A percentile compares a stretch with the other conserved stretches of the same genome.
phyloP scores from a whole-genome alignment of 2,329 filamentous ascomycete genomes.

The Tricladium varicosporioides region DNA sequence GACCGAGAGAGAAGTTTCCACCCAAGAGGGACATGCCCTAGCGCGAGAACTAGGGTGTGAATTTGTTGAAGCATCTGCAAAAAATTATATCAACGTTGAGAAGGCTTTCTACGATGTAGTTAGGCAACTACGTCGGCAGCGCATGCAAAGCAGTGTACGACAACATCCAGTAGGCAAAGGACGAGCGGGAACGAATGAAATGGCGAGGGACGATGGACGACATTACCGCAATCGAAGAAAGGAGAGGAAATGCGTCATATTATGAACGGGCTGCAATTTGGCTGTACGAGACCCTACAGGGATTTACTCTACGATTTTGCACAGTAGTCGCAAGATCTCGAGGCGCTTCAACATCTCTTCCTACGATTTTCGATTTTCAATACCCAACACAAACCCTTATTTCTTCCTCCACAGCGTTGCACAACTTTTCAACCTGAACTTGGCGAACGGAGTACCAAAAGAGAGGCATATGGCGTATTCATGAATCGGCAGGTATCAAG shows the following conservation, averaged over 20 bases:
- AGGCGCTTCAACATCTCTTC: slow-evolving; percentile 11
- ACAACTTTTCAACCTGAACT: slow-evolving; percentile 23
- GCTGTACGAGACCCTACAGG: neutral
- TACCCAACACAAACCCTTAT: slow-evolving; percentile 17
- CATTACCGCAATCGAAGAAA: slow-evolving; percentile 27
- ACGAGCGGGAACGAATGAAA: slow-evolving; percentile 13
- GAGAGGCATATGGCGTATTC: slow-evolving; percentile 31
- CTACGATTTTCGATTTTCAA: slow-evolving; percentile 2
- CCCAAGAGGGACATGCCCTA: slow-evolving; percentile 89
- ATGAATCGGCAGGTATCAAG: slow-evolving; percentile 11
- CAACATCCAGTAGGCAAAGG: slow-evolving; percentile 22
- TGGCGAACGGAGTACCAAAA: slow-evolving; percentile 37
- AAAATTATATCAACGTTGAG: slow-evolving; percentile 97
- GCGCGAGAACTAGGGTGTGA: slow-evolving; percentile 92
- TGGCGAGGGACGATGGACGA: slow-evolving; percentile 24
- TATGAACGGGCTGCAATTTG: slow-evolving; percentile 28
- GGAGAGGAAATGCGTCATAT: slow-evolving; percentile 32
- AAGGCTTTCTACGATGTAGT: slow-evolving; percentile 99
- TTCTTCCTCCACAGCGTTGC: slow-evolving; percentile 27
- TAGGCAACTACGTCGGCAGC: slow-evolving; percentile 80
- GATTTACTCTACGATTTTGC: slow-evolving; percentile 14
- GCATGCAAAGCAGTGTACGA: slow-evolving; percentile 45
- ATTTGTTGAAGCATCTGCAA: slow-evolving; percentile 94
- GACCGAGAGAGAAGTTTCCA: slow-evolving; percentile 93
- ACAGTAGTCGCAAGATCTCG: slow-evolving; percentile 25